Evolutionary conservation across 371 early-diverging fungal species (phyloP).

Genomic region (Mucor plumbeus): DNA sequence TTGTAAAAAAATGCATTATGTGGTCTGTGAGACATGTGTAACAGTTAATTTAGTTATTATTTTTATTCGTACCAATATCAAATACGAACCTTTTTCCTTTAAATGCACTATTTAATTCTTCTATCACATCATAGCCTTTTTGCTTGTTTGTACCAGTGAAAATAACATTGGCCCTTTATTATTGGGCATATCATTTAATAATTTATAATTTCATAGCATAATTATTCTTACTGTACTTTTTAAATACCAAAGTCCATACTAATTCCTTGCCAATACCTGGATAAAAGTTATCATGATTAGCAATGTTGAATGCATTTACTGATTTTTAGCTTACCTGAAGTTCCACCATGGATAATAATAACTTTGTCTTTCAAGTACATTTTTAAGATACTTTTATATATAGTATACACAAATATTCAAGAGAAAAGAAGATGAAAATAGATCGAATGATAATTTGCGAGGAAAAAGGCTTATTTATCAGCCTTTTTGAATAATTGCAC

Average conservation of each 20-base stretch:
- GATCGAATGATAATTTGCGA: neutral
- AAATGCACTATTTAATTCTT: constrained; percentile 12
- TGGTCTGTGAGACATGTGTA: constrained; percentile 2
- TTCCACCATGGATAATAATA: constrained; percentile 34
- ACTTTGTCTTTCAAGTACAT: constrained; percentile 30
- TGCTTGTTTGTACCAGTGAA: constrained; percentile 38
- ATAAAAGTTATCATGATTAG: neutral
- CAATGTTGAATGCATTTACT: neutral
- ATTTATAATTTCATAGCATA: too few relatives aligned
- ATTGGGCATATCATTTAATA: too few relatives aligned
- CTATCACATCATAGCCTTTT: constrained; percentile 26
- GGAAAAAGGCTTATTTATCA: neutral
- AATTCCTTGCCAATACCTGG: constrained; percentile 42
- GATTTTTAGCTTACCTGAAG: constrained; percentile 27
- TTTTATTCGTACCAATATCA: neutral
- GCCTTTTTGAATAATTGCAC: neutral
- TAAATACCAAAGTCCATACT: constrained; percentile 14
- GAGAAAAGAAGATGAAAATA: neutral
- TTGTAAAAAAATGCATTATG: constrained; percentile 39
- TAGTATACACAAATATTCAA: too few relatives aligned
- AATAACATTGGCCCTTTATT: constrained; percentile 30
- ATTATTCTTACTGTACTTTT: constrained; percentile 21
- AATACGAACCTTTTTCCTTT: constrained; percentile 3
- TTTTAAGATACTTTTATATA: neutral
- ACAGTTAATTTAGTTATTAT: neutral